A percentile compares a stretch with the other conserved stretches of the same genome.
Evolutionary conservation across 169 alveolate genomes (phyloP).

Genomic region (Eimeria falciformis): DNA sequence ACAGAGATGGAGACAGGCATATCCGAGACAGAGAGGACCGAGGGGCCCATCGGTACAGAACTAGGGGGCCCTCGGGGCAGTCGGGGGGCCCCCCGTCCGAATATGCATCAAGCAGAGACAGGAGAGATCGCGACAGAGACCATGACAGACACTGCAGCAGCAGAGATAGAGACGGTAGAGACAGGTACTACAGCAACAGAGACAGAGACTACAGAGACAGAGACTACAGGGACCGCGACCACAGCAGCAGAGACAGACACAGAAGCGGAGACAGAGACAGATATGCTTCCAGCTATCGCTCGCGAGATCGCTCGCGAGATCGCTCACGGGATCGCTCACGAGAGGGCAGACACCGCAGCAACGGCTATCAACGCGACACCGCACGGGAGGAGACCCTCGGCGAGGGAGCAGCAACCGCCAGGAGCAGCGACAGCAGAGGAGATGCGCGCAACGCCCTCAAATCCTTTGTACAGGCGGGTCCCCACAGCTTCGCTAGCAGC

Average conservation of each 20-base stretch:
- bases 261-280: neutral
- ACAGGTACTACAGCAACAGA: conserved; percentile 16
- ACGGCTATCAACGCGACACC: conserved; percentile 2
- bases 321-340: conserved; percentile 9
- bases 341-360: conserved; percentile 36
- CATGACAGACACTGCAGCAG: neutral
- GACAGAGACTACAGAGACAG: conserved; percentile 31
- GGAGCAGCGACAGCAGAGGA: conserved; percentile 28
- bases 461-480: conserved; percentile 17
- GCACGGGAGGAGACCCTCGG: neutral
- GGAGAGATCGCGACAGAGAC: neutral
- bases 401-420: conserved; percentile 28
- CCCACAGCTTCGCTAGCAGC: conserved; percentile 33
- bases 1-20: conserved; percentile 2
- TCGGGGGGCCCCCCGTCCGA: conserved; percentile 26
- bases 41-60: neutral
- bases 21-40: conserved; percentile 27
- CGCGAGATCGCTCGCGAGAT: neutral
- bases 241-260: neutral
- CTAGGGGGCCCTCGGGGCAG: neutral
- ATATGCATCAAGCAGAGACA: conserved; percentile 36
- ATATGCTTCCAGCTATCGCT: neutral
- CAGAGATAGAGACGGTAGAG: conserved; percentile 43
- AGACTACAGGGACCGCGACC: neutral
- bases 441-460: conserved; percentile 38